Base-by-base conservation (phyloP, 805 yeast species). In the Ogataea polymorpha region DNA sequence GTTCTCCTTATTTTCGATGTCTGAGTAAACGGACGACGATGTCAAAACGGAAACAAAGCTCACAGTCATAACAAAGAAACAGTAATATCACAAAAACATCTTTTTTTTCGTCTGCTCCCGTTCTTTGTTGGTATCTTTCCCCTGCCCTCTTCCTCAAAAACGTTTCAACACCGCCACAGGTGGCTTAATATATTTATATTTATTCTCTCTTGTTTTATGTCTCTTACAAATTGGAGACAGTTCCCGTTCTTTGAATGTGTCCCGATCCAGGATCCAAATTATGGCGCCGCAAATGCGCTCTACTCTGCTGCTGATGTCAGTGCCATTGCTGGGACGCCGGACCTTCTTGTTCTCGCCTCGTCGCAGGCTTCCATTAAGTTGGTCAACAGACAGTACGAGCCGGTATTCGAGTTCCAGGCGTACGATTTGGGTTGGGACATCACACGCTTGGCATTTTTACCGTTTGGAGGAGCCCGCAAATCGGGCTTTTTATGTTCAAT, bases 221-320 rank as follows among this genome's bases (percentile, higher is more conserved):
- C 66, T 13, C 45, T 62, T 18, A 51, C 63, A 5, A 49, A 55
- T 15, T 64, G 67, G 67, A 49, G 91, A 45, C 96, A 86, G 56
- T 86, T 91, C 63, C 87, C 86, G 46, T 85, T 91, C 62, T 89
- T 85, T 60, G 96, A 88, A 39, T 72, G 77, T 26, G 72, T 80
- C 0, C 96, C 96, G 5, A 83, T 93, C 14, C 67, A 80, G 46
- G 99, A 93, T 57, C 98, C 98, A 5, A 68, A 75, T 44, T 72
- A 75, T 42, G 81, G 82, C 6, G 68, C 82, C 0, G 70, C 69
- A 4, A 67, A 72, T 5, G 83, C 86, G 0, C 67, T 90, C 18
- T 90, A 83, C 61, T 86, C 96, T 2, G 96, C 89, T 55, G 80
- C 90, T 1, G 68, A 79, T 10, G 59, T 89, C 27, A 71, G 85